Evolutionary conservation across 129 eudicot species (phyloP).

Genomic region (Arctium lappa): DNA sequence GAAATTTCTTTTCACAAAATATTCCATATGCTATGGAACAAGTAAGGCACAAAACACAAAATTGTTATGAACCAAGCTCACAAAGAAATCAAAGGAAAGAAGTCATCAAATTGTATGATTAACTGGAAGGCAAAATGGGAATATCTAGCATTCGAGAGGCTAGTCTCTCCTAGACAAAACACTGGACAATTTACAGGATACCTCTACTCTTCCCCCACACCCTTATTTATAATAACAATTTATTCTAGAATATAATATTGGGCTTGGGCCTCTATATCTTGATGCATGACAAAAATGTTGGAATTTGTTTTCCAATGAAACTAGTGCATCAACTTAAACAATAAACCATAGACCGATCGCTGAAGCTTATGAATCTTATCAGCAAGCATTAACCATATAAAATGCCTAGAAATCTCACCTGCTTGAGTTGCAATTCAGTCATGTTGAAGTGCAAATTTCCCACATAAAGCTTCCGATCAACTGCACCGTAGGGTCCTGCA

Average conservation of each 20-base stretch:
- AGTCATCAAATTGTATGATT: too few relatives aligned
- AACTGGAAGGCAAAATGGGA: too few relatives aligned
- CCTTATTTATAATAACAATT: too few relatives aligned
- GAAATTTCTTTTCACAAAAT: neutral
- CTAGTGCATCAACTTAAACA: neutral
- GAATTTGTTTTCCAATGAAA: neutral
- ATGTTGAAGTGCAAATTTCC: slow-evolving; percentile 86
- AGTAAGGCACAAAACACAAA: neutral
- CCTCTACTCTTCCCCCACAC: too few relatives aligned
- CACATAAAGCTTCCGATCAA: slow-evolving; percentile 74
- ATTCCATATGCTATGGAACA: neutral
- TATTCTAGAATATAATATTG: too few relatives aligned
- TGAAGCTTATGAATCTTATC: neutral
- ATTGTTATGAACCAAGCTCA: too few relatives aligned
- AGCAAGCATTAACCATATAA: neutral
- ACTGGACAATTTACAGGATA: too few relatives aligned
- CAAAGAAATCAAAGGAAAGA: too few relatives aligned
- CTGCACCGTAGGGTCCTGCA: slow-evolving; percentile 74
- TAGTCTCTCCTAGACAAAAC: too few relatives aligned
- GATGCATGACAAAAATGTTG: neutral
- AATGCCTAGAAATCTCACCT: slow-evolving; percentile 27
- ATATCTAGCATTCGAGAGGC: too few relatives aligned
- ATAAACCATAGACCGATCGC: neutral
- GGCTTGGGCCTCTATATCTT: too few relatives aligned
- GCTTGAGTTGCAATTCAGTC: slow-evolving; percentile 77